Conservation (phyloP, 2,329 filamentous ascomycete genomes). For the Arthrobotrys megalospora region DNA sequence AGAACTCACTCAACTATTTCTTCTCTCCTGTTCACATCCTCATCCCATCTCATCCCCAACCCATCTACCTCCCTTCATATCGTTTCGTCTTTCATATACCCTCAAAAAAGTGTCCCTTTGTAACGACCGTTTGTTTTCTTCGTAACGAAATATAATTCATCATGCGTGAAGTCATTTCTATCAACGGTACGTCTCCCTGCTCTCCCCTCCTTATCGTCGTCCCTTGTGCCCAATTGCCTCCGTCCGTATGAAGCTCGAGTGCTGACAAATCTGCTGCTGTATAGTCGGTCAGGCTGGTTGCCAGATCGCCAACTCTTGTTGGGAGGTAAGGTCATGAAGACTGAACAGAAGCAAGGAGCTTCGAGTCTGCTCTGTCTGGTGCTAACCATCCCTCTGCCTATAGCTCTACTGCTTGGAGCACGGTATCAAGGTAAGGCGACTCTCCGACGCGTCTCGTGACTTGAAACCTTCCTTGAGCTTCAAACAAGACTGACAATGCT, state of each 20-base stretch:
- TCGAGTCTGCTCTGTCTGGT: constrained; percentile 64
- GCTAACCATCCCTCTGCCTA: constrained; percentile 66
- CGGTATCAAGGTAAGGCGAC: constrained; percentile 88
- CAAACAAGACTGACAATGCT: constrained; percentile 23
- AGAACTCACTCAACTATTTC: constrained; percentile 40
- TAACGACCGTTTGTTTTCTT: constrained; percentile 63
- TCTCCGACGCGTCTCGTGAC: constrained; percentile 52
- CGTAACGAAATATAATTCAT: constrained; percentile 69
- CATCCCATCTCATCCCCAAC: constrained; percentile 62
- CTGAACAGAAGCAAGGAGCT: constrained; percentile 7
- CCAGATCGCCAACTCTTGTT: constrained; percentile 99
- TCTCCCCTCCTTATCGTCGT: constrained; percentile 63
- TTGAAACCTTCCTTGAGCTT: constrained; percentile 15
- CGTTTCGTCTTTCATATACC: constrained; percentile 51
- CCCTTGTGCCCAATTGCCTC: constrained; percentile 67
- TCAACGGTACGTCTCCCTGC: constrained; percentile 82
- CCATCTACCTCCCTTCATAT: constrained; percentile 61
- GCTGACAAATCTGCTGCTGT: constrained; percentile 66
- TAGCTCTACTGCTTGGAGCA: constrained; percentile 99
- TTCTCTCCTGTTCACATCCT: constrained; percentile 63
- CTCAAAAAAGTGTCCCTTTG: constrained; percentile 49
- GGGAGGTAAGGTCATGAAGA: constrained; percentile 83
- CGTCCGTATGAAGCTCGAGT: constrained; percentile 64
- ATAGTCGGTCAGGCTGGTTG: constrained; percentile 99
- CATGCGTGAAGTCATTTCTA: constrained; percentile 99